These are phyloP conservation scores for Fusarium annulatum DNA, from an alignment of 2,329 filamentous ascomycete genomes.

Conservation along the genomic window DNA sequence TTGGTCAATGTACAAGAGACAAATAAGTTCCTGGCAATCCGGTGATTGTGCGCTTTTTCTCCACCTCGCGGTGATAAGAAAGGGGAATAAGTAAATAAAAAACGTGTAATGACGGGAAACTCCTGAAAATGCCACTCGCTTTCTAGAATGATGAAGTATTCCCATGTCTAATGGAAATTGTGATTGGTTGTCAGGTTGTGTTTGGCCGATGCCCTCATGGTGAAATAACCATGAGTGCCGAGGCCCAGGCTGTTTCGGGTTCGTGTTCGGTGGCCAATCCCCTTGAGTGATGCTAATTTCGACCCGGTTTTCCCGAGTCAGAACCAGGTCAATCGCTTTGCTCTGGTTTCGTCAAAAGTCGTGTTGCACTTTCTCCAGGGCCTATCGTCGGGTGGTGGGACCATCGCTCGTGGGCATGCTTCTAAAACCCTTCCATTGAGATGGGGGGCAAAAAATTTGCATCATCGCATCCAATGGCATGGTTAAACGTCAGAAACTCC, in stretches of 20 bases:
- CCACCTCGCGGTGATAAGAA: constrained; percentile 33
- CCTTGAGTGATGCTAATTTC: constrained; percentile 1
- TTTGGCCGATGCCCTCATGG: constrained; percentile 19
- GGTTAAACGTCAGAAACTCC: constrained; percentile 30
- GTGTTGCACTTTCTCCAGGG: constrained; percentile 15
- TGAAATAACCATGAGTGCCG: constrained; percentile 17
- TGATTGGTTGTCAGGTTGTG: constrained; percentile 26
- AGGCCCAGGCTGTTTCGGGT: constrained; percentile 26
- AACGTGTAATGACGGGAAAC: constrained; percentile 35
- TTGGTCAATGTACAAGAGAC: constrained; percentile 29
- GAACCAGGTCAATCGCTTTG: constrained; percentile 23
- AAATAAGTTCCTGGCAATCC: constrained; percentile 36
- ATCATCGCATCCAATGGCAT: constrained; percentile 43
- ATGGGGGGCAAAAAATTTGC: constrained; percentile 44
- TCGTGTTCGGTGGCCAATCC: constrained; percentile 29
- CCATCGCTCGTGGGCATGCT: constrained; percentile 28
- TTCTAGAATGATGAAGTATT: constrained; percentile 37
- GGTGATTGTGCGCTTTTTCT: constrained; percentile 28
- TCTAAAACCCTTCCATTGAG: constrained; percentile 44
- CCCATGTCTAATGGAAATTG: constrained; percentile 37
- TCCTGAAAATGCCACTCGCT: constrained; percentile 43
- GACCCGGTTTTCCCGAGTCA: constrained; percentile 32
- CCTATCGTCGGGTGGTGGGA: constrained; percentile 36
- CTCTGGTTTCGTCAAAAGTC: constrained; percentile 17
- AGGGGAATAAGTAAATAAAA: constrained; percentile 31